These are phyloP conservation scores for Catharanthus roseus DNA, from an alignment of 257 asterid genomes.

Conservation along the genomic window DNA sequence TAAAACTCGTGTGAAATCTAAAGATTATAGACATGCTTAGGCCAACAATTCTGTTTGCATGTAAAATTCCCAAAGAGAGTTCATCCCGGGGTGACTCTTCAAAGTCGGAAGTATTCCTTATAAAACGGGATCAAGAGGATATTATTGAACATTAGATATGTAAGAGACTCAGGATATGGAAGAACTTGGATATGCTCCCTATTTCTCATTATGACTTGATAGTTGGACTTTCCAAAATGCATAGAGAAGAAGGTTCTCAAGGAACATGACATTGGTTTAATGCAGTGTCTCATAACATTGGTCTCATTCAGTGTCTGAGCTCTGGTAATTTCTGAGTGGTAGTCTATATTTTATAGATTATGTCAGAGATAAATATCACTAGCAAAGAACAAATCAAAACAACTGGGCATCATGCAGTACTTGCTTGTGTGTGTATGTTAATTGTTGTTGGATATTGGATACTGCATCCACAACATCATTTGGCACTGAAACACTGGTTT, in stretches of 20 bases:
- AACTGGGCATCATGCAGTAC: neutral
- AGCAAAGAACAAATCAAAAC: neutral
- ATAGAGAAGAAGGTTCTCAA: neutral
- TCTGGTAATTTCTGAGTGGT: neutral
- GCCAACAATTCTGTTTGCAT: neutral
- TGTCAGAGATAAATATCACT: neutral
- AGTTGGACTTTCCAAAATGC: neutral
- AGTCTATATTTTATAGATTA: too few species aligned
- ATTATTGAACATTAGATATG: too few species aligned
- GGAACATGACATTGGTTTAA: too few species aligned
- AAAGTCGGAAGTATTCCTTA: neutral
- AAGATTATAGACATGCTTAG: neutral
- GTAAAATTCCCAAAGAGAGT: too few species aligned
- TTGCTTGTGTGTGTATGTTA: neutral
- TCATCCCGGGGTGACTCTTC: neutral
- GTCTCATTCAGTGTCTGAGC: neutral
- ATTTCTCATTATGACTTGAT: neutral
- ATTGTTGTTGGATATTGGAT: neutral
- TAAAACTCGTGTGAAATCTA: neutral
- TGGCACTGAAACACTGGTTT: neutral
- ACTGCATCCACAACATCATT: neutral
- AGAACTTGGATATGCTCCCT: neutral
- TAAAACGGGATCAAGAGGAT: neutral
- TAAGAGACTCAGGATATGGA: neutral
- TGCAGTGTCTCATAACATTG: too few species aligned